Evolutionary conservation across 352 stramenopile genomes (phyloP).

Genomic region (Phytopythium sindhum): DNA sequence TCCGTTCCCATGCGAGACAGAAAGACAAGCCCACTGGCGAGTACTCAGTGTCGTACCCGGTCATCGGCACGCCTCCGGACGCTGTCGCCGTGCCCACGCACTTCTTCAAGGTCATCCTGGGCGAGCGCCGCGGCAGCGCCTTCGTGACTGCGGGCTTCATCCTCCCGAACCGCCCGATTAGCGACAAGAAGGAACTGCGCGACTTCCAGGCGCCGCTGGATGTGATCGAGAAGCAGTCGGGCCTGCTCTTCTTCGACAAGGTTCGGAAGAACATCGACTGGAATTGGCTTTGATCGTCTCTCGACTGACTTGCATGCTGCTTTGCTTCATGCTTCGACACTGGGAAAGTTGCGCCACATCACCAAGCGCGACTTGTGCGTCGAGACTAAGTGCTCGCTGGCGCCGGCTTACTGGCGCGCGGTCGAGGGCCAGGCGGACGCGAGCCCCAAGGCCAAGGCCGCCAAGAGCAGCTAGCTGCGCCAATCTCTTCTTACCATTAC

Average conservation of each 20-base stretch:
- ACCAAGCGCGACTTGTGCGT: constrained; percentile 57
- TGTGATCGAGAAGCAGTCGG: constrained; percentile 91
- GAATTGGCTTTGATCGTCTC: neutral
- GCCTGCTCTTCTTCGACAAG: constrained; percentile 93
- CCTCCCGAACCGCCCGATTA: constrained; percentile 88
- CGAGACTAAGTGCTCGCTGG: constrained; percentile 62
- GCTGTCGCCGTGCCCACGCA: constrained; percentile 93
- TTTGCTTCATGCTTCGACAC: neutral
- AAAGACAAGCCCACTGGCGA: constrained; percentile 65
- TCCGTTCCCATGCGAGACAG: constrained; percentile 18
- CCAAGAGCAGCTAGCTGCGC: constrained; percentile 12
- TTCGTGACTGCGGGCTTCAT: constrained; percentile 92
- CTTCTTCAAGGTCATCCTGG: constrained; percentile 96
- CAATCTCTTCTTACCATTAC: constrained; percentile 6
- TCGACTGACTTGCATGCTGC: neutral
- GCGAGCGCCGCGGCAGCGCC: constrained; percentile 36
- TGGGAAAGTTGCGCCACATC: constrained; percentile 34
- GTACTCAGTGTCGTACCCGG: constrained; percentile 65
- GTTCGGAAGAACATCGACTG: constrained; percentile 18
- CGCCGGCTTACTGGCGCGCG: constrained; percentile 40
- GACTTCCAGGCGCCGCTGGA: constrained; percentile 89
- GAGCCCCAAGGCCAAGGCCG: constrained; percentile 3
- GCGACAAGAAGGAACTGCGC: constrained; percentile 64
- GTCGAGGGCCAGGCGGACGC: constrained; percentile 12
- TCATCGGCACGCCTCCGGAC: constrained; percentile 85